Base-by-base conservation (phyloP, 169 alveolate species). In the Miamiensis avidus region DNA sequence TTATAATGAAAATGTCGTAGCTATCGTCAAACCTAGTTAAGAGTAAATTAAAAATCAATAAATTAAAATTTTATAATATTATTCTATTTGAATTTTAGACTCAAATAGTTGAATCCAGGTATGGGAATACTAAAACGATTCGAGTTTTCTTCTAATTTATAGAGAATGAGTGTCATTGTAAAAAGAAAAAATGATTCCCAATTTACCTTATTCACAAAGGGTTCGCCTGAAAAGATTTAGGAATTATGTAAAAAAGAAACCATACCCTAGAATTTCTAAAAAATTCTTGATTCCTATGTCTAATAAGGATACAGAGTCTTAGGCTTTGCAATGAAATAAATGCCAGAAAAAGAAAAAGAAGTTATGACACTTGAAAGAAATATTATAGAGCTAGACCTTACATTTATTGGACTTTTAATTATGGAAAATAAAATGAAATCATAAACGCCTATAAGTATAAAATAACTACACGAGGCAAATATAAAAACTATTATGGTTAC, bases 141-240 rank as follows among this genome's bases (percentile, higher is more conserved):
- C 84, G 97, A 94, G 69, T 94, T 94, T 74, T 88, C 94, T 6
- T 91, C 97, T 15, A 91, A 92, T 78, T 88, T 92, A 31, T 91
- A 94, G 78, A 88, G 97, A 88, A 94, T 92, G 96, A 91, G 96
- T 81, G 94, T 91, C 1, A 81, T 94, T 6, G 92, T 90, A 25
- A 89, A 86, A 82, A 87, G 86, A 81, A 32, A 85, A 32, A 79
- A 88, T 29, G 94, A 92, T 20, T 75, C 64, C n/a, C 78, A 76
- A 4, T n/a, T 34, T n/a, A 49, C 26, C 0, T 79, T 69, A 6
- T 76, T 79, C 65, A 74, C 81, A 28, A 97, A 97, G 85, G 99
- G 99, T n/a, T 90, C 97, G 30, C 99, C 99, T 65, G 99, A 97
- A 84, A 96, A 90, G 82, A 84, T 97, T 65, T 90, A 89, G 79